Base-by-base conservation (phyloP, 2,329 filamentous ascomycete species). In the Thielaviopsis musarum region DNA sequence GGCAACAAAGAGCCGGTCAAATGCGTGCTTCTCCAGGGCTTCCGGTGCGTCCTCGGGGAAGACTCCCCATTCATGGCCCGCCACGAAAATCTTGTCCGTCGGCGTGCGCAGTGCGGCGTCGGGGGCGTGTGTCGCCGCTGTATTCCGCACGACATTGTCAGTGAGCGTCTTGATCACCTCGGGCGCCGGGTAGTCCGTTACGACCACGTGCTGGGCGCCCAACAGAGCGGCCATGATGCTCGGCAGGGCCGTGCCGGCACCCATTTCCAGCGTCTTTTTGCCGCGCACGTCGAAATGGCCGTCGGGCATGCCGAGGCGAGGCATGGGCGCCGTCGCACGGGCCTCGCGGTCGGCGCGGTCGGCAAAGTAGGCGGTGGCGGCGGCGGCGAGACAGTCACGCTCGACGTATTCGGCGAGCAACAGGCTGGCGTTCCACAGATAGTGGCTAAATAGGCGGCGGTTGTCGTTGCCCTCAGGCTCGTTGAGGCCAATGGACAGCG, bases 391-490 rank as follows among this genome's bases (percentile, higher is more conserved):
- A 5, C 73, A 71, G 51, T 74, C 75, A 7, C 73, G 72, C 67
- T 82, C 79, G 59, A 82, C 70, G 28, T 80, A 70, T 69, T 81
- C 79, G 9, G 77, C 78, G 1, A 81, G 71, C 63, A 79, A 69
- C 54, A 83, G 68, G 19, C 74, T 76, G 6, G 84, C 75, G 69
- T 89, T 89, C 85, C 85, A 89, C 26, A 88, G 70, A 68, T 84
- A 87, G 67, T 89, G 85, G 62, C 82, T 81, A 67, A 87, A 88
- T 52, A 88, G 75, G 21, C 70, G 69, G 56, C 83, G 71, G 65
- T 82, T 78, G 30, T 75, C 70, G 59, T 83, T 79, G 34, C 69
- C 72, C 34, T 71, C 67, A 13, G 71, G 81, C 65, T 79, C 73
- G 22, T 74, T 69, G 19, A 79, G 72, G 9, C 70, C 70, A 65